Conservation (phyloP, 345 rosid genomes). For the Gossypium sturtianum region DNA sequence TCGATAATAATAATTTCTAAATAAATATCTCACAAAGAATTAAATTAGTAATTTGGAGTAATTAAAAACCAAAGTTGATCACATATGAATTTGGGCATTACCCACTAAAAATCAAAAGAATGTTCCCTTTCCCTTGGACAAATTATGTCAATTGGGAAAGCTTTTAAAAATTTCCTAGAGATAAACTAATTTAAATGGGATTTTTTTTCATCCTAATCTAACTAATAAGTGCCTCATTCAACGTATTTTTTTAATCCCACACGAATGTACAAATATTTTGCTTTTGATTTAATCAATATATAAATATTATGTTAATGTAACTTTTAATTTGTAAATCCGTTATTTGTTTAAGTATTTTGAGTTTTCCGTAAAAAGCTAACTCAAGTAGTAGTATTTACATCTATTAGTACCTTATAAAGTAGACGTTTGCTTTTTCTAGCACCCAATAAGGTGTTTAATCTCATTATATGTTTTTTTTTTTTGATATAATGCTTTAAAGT, state of each 20-base stretch:
- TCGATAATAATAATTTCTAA: neutral
- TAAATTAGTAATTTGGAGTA: neutral
- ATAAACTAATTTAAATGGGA: neutral
- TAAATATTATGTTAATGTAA: neutral
- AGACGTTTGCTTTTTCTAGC: too few species aligned
- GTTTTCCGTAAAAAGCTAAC: too few species aligned
- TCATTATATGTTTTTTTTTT: too few species aligned
- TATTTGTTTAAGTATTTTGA: too few species aligned
- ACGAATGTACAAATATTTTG: neutral
- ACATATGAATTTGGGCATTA: neutral
- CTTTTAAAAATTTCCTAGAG: neutral
- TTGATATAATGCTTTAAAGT: too few species aligned
- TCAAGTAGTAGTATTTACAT: too few species aligned
- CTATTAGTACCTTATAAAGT: too few species aligned
- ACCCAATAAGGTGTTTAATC: too few species aligned
- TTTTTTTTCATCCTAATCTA: neutral
- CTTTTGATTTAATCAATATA: neutral
- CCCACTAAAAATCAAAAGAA: conserved; percentile 1
- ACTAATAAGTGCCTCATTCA: neutral
- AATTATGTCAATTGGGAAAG: neutral
- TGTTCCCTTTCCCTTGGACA: conserved; percentile 2
- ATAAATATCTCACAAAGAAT: neutral
- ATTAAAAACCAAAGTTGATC: neutral
- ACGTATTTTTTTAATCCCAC: neutral
- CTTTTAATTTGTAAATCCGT: too few species aligned